Evolutionary conservation across 2,329 filamentous ascomycete genomes (phyloP), one percentile per base, ranked within the genome.

Genomic region (Diplodia mutila): DNA sequence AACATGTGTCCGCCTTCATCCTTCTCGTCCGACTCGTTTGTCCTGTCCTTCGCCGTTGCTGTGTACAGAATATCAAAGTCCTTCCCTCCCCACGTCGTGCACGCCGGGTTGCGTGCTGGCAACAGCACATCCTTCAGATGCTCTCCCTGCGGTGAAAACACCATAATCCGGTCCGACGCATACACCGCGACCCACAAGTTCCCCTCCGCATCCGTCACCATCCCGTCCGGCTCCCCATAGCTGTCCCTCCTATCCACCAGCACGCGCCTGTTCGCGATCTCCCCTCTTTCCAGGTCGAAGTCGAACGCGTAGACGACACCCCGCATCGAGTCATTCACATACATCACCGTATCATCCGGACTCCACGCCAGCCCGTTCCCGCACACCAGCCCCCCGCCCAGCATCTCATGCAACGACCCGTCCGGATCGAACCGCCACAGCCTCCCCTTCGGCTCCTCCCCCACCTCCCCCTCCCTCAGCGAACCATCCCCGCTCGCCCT

Each of bases 281-380:
- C 25, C 5, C 51, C 51, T 4, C 5, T 53, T 11, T 27, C 23
- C 1, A 53, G 12, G 18, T 53, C 51, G 16, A 53, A 53, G 16
- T 53, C 51, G 16, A 27, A 53, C 2, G 51, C 51, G 16, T 53
- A 53, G 4, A 53, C 51, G 12, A 53, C 25, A 12, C 23, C 27
- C 0, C 27, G 51, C 25, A 29, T 7, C 51, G 53, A 55, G n/a
- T 55, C 53, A 29, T 55, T 55, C 8, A 55, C 16, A 55, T 55
- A 55, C 53, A 55, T 55, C 29, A 18, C 16, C 53, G 9, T 9
- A 14, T 37, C n/a, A 39, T 55, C 53, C 29, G 53, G 53, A 23
- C 29, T 55, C 29, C 53, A 55, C 53, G 29, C 53, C 29, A 55
- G 18, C n/a, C 53, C 53, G 34, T 55, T 55, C n/a, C 53, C 53